Conservation (phyloP, 129 eudicot species). For the Chrysanthemum lavandulifolium region DNA sequence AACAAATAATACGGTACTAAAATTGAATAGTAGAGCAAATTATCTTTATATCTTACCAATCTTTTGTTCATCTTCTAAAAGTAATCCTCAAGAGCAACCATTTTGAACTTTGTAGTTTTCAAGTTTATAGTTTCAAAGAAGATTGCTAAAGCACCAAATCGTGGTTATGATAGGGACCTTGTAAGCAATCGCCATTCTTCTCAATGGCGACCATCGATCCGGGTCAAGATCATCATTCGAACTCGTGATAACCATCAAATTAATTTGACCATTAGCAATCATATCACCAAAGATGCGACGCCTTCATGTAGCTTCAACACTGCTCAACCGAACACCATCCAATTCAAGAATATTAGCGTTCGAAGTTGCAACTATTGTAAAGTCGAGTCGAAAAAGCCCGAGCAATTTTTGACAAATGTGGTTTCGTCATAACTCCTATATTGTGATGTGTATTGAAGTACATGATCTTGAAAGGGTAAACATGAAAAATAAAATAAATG, state of each 20-base stretch:
- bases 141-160: constrained; percentile 94
- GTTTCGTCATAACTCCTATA: constrained; percentile 67
- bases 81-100: constrained; percentile 92
- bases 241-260: constrained; percentile 89
- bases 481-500: constrained; percentile 13
- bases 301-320: constrained; percentile 96
- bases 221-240: constrained; percentile 81
- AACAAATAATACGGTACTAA: background rate
- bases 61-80: constrained; percentile 28
- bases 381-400: constrained; percentile 70
- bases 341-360: constrained; percentile 80
- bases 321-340: constrained; percentile 77
- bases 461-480: constrained; percentile 56
- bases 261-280: constrained; percentile 86
- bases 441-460: constrained; percentile 45
- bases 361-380: constrained; percentile 73
- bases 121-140: constrained; percentile 69
- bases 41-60: constrained; percentile 16
- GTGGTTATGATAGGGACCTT: constrained; percentile 88
- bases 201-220: constrained; percentile 80
- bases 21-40: background rate
- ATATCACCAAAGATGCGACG: constrained; percentile 88
- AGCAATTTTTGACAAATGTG: constrained; percentile 66
- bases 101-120: constrained; percentile 54
- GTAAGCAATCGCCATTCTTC: constrained; percentile 93